Base-by-base conservation (phyloP, 768 basidiomycete species). In the Flagelloscypha sp. region DNA sequence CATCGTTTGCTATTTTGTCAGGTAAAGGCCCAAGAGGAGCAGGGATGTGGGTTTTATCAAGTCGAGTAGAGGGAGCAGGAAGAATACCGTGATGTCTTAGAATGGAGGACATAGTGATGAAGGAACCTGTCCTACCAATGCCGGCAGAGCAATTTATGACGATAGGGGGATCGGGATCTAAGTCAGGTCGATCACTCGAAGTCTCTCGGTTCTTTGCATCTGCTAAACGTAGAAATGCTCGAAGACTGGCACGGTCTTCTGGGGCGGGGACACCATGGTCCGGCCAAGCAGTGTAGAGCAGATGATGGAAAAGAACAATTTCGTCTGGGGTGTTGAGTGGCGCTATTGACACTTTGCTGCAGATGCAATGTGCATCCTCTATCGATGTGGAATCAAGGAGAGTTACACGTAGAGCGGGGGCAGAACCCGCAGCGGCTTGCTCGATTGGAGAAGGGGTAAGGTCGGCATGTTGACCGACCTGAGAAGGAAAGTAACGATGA, bases 71-170 rank as follows among this genome's bases (percentile, higher is more conserved):
- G 10, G 65, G 63, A 7, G 61, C 48, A n/a, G 56, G 56, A 16
- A 73, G 62, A 37, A 79, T 61, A 20, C 62, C 67, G 42, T 74
- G 56, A 21, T 64, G 54, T 19, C 86, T 82, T n/a, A 90, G 65
- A 24, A 92, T 62, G 9, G 87, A 90, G 7, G 76, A 76, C 25
- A 89, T 51, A 0, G 84, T 76, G 50, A 93, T 84, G 58, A 88
- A 89, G 5, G 87, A 73, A 12, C 89, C 89, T 4, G 89, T 89
- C 23, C 89, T 72, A 3, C 89, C 89, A 39, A 92, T 68, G 4
- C 89, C 89, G 1, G 90, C 89, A 18, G 86, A 89, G 51, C 89
- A 93, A 42, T 84, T 76, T 20, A 86, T 70, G 47, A 92, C 72
- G 43, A 84, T 70, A 0, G 86, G 86, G n/a, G 83, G 81, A 43